Conservation (phyloP, 805 yeast species). For the Starmerella floricola region DNA sequence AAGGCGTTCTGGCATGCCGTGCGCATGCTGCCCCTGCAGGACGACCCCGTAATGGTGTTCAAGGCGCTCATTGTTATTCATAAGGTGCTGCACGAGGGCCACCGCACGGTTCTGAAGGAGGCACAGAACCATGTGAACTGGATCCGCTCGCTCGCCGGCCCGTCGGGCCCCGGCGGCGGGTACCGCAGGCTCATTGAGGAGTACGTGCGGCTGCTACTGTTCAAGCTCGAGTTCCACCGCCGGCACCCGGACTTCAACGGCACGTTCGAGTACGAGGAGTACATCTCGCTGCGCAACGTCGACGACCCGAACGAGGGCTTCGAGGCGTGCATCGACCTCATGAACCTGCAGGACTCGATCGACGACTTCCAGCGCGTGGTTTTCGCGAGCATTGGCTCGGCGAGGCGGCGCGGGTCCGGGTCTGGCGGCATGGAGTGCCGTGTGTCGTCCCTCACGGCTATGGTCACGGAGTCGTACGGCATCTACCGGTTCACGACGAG, state of each 20-base stretch:
- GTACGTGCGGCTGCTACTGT: slow-evolving; percentile 56
- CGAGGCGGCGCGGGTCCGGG: slow-evolving; percentile 31
- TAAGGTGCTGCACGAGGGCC: slow-evolving; percentile 97
- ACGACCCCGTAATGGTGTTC: slow-evolving; percentile 73
- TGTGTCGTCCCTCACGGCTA: slow-evolving; percentile 76
- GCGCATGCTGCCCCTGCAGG: slow-evolving; percentile 65
- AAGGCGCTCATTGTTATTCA: slow-evolving; percentile 78
- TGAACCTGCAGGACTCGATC: slow-evolving; percentile 73
- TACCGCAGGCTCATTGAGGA: slow-evolving; percentile 67
- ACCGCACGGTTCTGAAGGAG: slow-evolving; percentile 66
- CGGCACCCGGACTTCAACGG: slow-evolving; percentile 86
- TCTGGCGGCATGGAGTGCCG: slow-evolving; percentile 50
- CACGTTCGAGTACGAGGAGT: slow-evolving; percentile 91
- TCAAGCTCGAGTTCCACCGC: slow-evolving; percentile 71
- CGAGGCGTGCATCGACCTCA: slow-evolving; percentile 73
- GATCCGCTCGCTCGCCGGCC: slow-evolving; percentile 52
- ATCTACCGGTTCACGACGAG: slow-evolving; percentile 79
- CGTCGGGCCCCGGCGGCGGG: slow-evolving; percentile 28
- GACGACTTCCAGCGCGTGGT: slow-evolving; percentile 67
- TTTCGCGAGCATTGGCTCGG: slow-evolving; percentile 47
- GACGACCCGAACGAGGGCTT: slow-evolving; percentile 94
- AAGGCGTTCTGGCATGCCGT: slow-evolving; percentile 75
- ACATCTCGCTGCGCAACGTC: slow-evolving; percentile 72
- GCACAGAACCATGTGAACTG: slow-evolving; percentile 70
- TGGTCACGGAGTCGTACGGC: slow-evolving; percentile 85